Percentiles rank a stretch among this genome's conserved stretches.
Evolutionary conservation across 2,329 filamentous ascomycete genomes (phyloP).

Genomic region (Achaetomium macrosporum): DNA sequence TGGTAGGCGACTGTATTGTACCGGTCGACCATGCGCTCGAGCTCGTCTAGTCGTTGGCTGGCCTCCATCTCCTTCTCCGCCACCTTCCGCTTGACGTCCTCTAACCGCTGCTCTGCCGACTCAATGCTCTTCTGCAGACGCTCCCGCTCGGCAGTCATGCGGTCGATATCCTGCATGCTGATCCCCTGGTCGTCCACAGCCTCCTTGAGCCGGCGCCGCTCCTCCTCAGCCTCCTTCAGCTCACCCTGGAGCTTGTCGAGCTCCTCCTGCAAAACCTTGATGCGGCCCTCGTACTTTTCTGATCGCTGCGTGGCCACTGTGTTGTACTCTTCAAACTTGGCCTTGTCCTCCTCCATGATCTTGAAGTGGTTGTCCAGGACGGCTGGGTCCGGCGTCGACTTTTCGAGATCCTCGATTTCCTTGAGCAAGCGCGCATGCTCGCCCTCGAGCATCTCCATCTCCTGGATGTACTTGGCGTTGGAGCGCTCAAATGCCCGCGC

Average conservation of each 20-base stretch:
- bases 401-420: constrained; percentile 85
- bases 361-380: constrained; percentile 85
- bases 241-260: constrained; percentile 72
- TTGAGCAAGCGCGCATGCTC: constrained; percentile 75
- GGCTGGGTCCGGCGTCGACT: constrained; percentile 74
- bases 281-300: constrained; percentile 79
- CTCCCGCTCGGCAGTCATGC: constrained; percentile 94
- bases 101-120: constrained; percentile 65
- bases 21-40: constrained; percentile 82
- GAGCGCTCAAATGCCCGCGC: constrained; percentile 77
- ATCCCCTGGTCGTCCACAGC: constrained; percentile 90
- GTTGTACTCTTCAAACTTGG: constrained; percentile 96
- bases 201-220: constrained; percentile 72
- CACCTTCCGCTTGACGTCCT: constrained; percentile 78
- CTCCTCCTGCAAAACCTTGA: constrained; percentile 78
- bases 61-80: constrained; percentile 86
- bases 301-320: constrained; percentile 74
- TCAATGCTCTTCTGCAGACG: constrained; percentile 86
- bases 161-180: constrained; percentile 96
- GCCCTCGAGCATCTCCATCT: constrained; percentile 78
- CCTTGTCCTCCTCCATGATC: constrained; percentile 88
- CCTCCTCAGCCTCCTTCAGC: constrained; percentile 72
- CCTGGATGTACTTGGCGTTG: constrained; percentile 77
- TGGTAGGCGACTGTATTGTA: constrained; percentile 96
- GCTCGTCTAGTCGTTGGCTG: constrained; percentile 76